Conservation (phyloP, 2,329 filamentous ascomycete species). For the Pseudocercospora macadamiae region DNA sequence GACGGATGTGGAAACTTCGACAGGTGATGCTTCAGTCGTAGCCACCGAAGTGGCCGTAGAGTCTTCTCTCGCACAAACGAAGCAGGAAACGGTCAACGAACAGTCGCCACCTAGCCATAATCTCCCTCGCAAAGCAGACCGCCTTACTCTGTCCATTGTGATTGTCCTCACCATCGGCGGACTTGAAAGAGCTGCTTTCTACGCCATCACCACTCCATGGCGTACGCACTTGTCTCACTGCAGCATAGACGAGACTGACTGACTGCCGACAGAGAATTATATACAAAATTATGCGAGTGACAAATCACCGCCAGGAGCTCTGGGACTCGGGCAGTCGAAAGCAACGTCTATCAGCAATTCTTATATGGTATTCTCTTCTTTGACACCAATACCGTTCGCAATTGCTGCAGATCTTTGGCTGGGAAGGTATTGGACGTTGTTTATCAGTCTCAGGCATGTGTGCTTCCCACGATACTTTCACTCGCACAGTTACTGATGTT, state of each 20-base stretch:
- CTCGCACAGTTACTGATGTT: not conserved
- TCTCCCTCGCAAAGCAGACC: conserved; percentile 51
- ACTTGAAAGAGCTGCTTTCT: conserved; percentile 15
- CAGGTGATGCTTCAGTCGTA: no score
- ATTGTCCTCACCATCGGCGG: conserved; percentile 15
- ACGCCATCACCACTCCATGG: conserved; percentile 18
- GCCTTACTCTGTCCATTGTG: conserved; percentile 12
- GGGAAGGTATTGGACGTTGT: conserved; percentile 11
- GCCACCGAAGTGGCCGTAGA: no score
- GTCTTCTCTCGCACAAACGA: no score
- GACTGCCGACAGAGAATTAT: conserved; percentile 18
- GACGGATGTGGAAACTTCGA: no score
- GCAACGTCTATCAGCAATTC: conserved; percentile 19
- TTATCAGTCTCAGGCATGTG: conserved; percentile 12
- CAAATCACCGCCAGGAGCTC: conserved; percentile 9
- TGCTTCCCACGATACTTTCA: no score
- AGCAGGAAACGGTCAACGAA: no score
- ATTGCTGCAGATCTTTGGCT: conserved; percentile 12
- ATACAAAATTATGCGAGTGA: conserved; percentile 11
- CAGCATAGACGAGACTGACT: not conserved
- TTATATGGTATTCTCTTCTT: conserved; percentile 13
- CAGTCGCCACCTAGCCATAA: no score
- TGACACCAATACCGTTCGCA: conserved; percentile 14
- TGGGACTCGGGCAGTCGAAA: conserved; percentile 18
- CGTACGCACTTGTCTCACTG: conserved; percentile 5